Base-by-base conservation (phyloP, 2,329 filamentous ascomycete genomes). In the Teratosphaeria gauchensis region DNA sequence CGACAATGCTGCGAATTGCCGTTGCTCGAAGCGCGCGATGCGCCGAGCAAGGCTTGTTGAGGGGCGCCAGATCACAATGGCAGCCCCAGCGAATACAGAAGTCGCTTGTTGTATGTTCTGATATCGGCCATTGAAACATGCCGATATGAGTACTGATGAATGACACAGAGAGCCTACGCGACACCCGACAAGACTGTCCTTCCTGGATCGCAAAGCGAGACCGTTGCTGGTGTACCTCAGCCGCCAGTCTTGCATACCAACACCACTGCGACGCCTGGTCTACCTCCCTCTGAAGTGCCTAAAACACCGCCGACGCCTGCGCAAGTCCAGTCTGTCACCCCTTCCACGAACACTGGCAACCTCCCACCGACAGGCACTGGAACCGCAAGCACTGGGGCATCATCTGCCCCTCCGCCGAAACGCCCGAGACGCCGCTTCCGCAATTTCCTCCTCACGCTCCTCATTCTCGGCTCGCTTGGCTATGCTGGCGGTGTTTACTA, bases 401-500 rank as follows among this genome's bases (percentile, higher is more conserved):
- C 73, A 59, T 74, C 74, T 59, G 72, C 76, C 52, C 66, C 71
- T 52, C 73, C 76, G 16, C 78, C 78, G 77, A 84, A 79, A 66
- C 84, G 82, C 78, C 88, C 83, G 78, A 85, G 71, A 80, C 83
- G 89, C 63, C 84, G 88, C 59, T 83, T 96, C 71, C 83, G 89
- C 68, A 87, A 87, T 71, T 87, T 91, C 71, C 76, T 96, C 59
- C 76, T 92, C 64, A 89, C 88, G 57, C 75, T 96, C 54, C 77
- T 92, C 62, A 75, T 96, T 52, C 82, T 96, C 31, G 85, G 88
- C 30, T 84, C 84, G 5, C 75, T 95, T 52, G 86, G 88, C 46
- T 99, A 96, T 69, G 89, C 83, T 58, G 91, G 91, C 64, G 91
- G 92, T 65, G 86, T 96, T 58, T 96, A 89, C 80, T 94, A 95